phyloP scores from a whole-genome alignment of 768 basidiomycete species.

The Kwoniella dendrophila region DNA sequence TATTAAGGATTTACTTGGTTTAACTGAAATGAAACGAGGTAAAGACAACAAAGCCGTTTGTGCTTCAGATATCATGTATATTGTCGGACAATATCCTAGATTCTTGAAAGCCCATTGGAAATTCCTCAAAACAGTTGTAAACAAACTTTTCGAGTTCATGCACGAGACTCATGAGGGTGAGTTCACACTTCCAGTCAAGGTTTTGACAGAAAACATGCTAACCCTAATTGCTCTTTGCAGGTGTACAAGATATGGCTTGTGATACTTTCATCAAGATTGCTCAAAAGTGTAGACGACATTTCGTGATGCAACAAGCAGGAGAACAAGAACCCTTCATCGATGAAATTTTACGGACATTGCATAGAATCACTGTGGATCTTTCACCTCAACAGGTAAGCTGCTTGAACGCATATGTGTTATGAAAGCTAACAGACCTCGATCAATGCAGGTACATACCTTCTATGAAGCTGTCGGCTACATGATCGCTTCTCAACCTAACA shows the following conservation, averaged over 20 bases:
- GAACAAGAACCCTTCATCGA: slow-evolving; percentile 98
- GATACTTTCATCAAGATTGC: slow-evolving; percentile 99
- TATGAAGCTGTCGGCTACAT: slow-evolving; percentile 99
- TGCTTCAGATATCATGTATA: slow-evolving; percentile 68
- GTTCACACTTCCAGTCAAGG: slow-evolving; percentile 34
- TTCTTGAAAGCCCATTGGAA: slow-evolving; percentile 99
- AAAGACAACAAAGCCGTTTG: slow-evolving; percentile 99
- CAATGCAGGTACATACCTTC: slow-evolving; percentile 81
- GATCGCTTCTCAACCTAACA: slow-evolving; percentile 98
- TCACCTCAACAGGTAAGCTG: slow-evolving; percentile 76
- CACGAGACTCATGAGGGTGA: slow-evolving; percentile 97
- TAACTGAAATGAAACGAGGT: slow-evolving; percentile 97
- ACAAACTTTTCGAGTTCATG: slow-evolving; percentile 99
- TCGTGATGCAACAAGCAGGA: slow-evolving; percentile 97
- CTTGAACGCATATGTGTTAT: not conserved
- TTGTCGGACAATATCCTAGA: slow-evolving; percentile 97
- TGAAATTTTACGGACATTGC: slow-evolving; percentile 87
- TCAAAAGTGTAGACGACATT: slow-evolving; percentile 96
- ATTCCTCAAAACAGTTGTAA: slow-evolving; percentile 99
- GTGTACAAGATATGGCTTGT: slow-evolving; percentile 99
- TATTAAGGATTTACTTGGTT: slow-evolving; percentile 95
- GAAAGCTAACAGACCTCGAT: slow-evolving; percentile 25
- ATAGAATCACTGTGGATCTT: slow-evolving; percentile 91
- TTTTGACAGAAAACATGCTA: not conserved
- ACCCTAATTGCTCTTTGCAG: slow-evolving; percentile 56